A percentile compares a stretch with the other conserved stretches of the same genome.
Evolutionary conservation across 768 basidiomycete species (phyloP).

Genomic region (Grammothele lineata): DNA sequence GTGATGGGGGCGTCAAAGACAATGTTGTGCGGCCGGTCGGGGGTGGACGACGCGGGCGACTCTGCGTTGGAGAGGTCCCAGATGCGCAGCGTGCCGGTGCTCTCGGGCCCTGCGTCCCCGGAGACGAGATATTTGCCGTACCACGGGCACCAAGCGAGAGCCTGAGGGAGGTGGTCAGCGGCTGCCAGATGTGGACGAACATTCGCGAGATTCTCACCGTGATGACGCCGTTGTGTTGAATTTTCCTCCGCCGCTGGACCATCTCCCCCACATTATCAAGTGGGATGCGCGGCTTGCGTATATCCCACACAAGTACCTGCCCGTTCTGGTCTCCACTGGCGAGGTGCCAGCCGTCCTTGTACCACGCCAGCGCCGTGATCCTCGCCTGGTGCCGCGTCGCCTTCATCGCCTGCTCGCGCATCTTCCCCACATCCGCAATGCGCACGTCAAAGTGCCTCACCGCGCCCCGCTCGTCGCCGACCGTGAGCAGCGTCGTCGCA

Average conservation of each 20-base stretch:
- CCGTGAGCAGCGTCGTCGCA: slow-evolving; percentile 55
- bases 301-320: slow-evolving; percentile 75
- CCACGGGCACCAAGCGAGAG: slow-evolving; percentile 60
- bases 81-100: slow-evolving; percentile 47
- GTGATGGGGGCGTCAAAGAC: slow-evolving; percentile 59
- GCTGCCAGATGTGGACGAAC: too few species aligned
- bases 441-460: slow-evolving; percentile 75
- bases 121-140: slow-evolving; percentile 46
- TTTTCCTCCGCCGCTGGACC: slow-evolving; percentile 57
- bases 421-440: slow-evolving; percentile 37
- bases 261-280: slow-evolving; percentile 55
- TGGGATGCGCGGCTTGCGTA: slow-evolving; percentile 41
- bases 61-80: slow-evolving; percentile 49
- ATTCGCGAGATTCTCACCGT: too few species aligned
- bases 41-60: slow-evolving; percentile 35
- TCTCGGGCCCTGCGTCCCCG: slow-evolving; percentile 36
- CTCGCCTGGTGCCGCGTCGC: slow-evolving; percentile 64
- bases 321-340: slow-evolving; percentile 79
- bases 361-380: slow-evolving; percentile 66
- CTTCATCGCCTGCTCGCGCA: slow-evolving; percentile 59
- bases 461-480: slow-evolving; percentile 63
- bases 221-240: slow-evolving; percentile 61
- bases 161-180: slow-evolving; percentile 27
- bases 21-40: slow-evolving; percentile 34
- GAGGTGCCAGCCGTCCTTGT: slow-evolving; percentile 57